phyloP scores from a whole-genome alignment of 768 basidiomycete genomes.

The Imleria badia region DNA sequence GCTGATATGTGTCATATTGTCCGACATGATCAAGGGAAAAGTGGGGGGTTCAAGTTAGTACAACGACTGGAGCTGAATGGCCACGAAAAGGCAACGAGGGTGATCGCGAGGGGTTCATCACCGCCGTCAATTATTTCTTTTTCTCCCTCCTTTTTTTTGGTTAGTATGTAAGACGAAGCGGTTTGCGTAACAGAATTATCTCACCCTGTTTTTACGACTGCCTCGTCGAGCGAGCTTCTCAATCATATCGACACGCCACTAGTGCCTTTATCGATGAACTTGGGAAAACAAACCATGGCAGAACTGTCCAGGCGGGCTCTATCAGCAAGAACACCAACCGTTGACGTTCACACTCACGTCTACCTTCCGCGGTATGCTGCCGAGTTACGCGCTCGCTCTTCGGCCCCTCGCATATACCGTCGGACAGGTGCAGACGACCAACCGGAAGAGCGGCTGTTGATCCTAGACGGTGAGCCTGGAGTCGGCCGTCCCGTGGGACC shows the following conservation, averaged over 20 bases:
- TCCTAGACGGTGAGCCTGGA: constrained; percentile 77
- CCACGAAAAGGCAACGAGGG: constrained; percentile 2
- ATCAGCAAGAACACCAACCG: constrained; percentile 41
- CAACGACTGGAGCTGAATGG: background rate
- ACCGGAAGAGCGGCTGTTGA: constrained; percentile 68
- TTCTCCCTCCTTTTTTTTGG: background rate
- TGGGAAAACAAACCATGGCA: constrained; percentile 25
- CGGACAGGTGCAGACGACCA: constrained; percentile 42
- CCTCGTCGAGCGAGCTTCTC: constrained; percentile 12
- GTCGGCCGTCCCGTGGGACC: constrained; percentile 78
- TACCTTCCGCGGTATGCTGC: constrained; percentile 79
- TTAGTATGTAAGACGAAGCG: constrained; percentile 14
- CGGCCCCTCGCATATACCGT: constrained; percentile 66
- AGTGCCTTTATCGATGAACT: constrained; percentile 29
- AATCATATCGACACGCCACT: constrained; percentile 9
- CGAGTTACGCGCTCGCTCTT: constrained; percentile 60
- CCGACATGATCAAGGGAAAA: constrained; percentile 4
- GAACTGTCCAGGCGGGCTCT: constrained; percentile 20
- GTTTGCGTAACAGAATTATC: constrained; percentile 18
- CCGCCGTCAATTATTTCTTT: background rate
- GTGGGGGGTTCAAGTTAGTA: background rate
- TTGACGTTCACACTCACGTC: constrained; percentile 87
- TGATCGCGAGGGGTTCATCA: constrained; percentile 8
- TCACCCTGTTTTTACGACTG: constrained; percentile 9
- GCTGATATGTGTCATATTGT: background rate